Percentiles rank a stretch among this genome's conserved stretches.
Conservation (phyloP, 306 rosid genomes). For the Sesbania bispinosa region DNA sequence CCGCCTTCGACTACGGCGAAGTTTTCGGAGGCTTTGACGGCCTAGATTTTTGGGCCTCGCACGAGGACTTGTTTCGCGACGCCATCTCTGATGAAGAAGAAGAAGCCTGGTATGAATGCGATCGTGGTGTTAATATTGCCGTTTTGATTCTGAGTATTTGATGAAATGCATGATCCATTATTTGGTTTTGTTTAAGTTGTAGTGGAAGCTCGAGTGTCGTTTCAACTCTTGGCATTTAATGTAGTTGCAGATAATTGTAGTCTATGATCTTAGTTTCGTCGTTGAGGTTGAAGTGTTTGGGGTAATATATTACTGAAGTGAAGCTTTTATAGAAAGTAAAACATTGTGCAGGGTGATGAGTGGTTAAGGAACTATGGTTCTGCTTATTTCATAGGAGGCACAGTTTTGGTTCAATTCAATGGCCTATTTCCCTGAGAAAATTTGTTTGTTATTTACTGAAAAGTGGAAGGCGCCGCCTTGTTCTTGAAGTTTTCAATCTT, state of each 20-base stretch:
- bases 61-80: slow-evolving; percentile 57
- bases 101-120: slow-evolving; percentile 58
- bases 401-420: slow-evolving; percentile 1
- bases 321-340: background rate
- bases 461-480: background rate
- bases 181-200: background rate
- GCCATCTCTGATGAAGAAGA: slow-evolving; percentile 53
- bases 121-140: slow-evolving; percentile 1
- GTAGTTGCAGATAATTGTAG: background rate
- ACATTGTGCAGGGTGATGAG: background rate
- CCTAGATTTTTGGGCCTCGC: slow-evolving; percentile 56
- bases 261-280: slow-evolving; percentile 17
- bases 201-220: background rate
- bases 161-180: slow-evolving; percentile 28
- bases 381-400: background rate
- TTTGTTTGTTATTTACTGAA: background rate
- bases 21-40: slow-evolving; percentile 65
- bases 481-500: background rate
- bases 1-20: slow-evolving; percentile 67
- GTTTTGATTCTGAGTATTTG: slow-evolving; percentile 18
- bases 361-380: background rate
- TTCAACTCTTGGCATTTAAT: background rate
- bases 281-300: slow-evolving; percentile 25
- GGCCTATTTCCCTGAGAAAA: background rate
- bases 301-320: background rate